phyloP scores from a whole-genome alignment of 2,329 filamentous ascomycete species.

The Cordyceps sp. region DNA sequence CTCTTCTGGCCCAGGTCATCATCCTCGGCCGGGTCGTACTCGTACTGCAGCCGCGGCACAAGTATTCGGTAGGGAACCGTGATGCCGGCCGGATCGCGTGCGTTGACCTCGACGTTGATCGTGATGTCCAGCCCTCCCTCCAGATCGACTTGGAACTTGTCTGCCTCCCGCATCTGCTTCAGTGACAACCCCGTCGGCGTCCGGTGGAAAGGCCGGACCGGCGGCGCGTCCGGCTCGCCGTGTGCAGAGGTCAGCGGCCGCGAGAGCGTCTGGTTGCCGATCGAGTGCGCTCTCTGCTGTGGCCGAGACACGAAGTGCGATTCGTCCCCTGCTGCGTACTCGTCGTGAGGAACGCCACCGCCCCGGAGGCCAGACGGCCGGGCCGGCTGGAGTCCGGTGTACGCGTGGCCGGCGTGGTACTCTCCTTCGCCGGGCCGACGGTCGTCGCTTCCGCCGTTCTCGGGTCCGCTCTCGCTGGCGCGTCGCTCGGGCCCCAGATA shows the following conservation, averaged over 20 bases:
- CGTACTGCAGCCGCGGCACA: slow-evolving; percentile 59
- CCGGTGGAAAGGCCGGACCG: slow-evolving; percentile 38
- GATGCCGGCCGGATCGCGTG: slow-evolving; percentile 71
- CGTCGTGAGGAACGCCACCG: slow-evolving; percentile 25
- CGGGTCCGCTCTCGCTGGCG: slow-evolving; percentile 19
- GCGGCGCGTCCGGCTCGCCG: slow-evolving; percentile 8
- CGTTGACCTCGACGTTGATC: slow-evolving; percentile 77
- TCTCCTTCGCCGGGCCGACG: slow-evolving; percentile 32
- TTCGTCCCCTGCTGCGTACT: slow-evolving; percentile 40
- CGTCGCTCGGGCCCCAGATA: slow-evolving; percentile 25
- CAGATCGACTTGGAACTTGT: slow-evolving; percentile 50
- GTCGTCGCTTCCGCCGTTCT: slow-evolving; percentile 40
- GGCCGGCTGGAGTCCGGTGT: slow-evolving; percentile 7
- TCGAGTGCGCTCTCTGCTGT: slow-evolving; percentile 13
- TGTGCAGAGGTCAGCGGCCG: too few species aligned
- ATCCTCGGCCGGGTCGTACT: slow-evolving; percentile 27
- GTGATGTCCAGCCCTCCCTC: slow-evolving; percentile 74
- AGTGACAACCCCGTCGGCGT: slow-evolving; percentile 51
- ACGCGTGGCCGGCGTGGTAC: slow-evolving; percentile 8
- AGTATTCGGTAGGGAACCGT: slow-evolving; percentile 78
- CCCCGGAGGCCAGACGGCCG: slow-evolving; percentile 18
- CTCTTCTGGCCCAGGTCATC: slow-evolving; percentile 11
- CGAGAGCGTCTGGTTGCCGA: slow-evolving; percentile 10
- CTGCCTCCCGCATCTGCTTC: slow-evolving; percentile 40
- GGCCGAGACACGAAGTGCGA: slow-evolving; percentile 33